These are phyloP conservation scores for Wickerhamomyces ciferrii DNA, from an alignment of 805 yeast genomes.

Conservation along the genomic window DNA sequence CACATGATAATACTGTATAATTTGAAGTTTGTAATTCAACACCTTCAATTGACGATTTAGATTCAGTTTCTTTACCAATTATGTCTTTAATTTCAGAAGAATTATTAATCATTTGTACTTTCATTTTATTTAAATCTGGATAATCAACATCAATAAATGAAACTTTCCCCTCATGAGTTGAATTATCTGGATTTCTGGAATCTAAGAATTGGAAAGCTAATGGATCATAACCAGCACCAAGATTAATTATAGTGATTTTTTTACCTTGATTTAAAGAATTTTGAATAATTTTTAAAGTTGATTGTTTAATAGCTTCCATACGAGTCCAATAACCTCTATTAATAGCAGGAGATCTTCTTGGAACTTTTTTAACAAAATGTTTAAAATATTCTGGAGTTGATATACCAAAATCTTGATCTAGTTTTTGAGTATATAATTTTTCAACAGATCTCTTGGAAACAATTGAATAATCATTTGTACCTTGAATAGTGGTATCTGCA, in stretches of 20 bases:
- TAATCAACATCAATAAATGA: constrained; percentile 70
- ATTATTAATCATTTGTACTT: constrained; percentile 44
- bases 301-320: constrained; percentile 59
- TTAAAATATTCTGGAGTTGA: constrained; percentile 45
- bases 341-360: constrained; percentile 72
- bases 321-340: constrained; percentile 83
- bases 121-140: constrained; percentile 57
- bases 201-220: constrained; percentile 48
- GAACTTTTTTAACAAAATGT: constrained; percentile 59
- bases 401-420: constrained; percentile 15
- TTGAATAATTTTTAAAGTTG: constrained; percentile 41
- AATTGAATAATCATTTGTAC: constrained; percentile 78
- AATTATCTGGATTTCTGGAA: constrained; percentile 22
- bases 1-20: constrained; percentile 63
- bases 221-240: constrained; percentile 79
- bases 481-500: constrained; percentile 70
- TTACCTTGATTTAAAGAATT: constrained; percentile 16
- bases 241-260: constrained; percentile 47
- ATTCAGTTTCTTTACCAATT: constrained; percentile 28
- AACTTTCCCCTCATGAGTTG: constrained; percentile 25
- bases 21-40: constrained; percentile 31
- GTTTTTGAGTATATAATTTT: constrained; percentile 38
- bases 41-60: constrained; percentile 15
- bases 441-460: constrained; percentile 82
- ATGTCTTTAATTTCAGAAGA: constrained; percentile 41